These are phyloP conservation scores for Scutellaria galericulata DNA, from an alignment of 257 asterid species.

Conservation along the genomic window DNA sequence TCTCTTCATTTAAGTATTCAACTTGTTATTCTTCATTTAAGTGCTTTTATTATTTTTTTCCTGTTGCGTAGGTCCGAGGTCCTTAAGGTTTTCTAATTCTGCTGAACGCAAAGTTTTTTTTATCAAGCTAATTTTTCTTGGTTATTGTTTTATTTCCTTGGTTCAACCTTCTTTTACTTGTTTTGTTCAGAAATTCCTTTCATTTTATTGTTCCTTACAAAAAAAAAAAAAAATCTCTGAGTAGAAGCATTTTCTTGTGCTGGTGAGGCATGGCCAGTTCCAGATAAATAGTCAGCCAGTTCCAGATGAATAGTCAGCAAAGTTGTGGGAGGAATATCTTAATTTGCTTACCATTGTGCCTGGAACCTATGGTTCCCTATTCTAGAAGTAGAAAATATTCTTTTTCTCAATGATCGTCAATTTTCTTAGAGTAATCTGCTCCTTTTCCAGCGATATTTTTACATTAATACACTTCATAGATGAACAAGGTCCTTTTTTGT, in stretches of 20 bases:
- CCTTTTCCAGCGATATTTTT: background rate
- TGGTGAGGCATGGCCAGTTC: background rate
- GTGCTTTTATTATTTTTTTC: background rate
- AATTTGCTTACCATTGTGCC: background rate
- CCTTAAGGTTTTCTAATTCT: background rate
- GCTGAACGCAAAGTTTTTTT: slow-evolving; percentile 4
- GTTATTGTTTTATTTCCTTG: background rate
- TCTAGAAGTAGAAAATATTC: slow-evolving; percentile 18
- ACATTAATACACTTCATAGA: slow-evolving; percentile 14
- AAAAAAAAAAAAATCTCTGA: no score
- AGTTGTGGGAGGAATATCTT: background rate
- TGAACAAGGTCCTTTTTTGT: background rate
- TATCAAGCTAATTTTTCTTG: slow-evolving; percentile 11
- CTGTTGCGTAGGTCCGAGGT: background rate
- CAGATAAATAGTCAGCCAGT: background rate
- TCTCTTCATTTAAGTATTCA: slow-evolving; percentile 28
- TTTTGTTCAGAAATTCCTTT: slow-evolving; percentile 1
- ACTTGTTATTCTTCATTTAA: slow-evolving; percentile 15
- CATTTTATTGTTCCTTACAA: background rate
- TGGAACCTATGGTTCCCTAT: background rate
- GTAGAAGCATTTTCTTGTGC: background rate
- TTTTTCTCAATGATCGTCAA: background rate
- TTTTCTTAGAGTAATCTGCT: background rate
- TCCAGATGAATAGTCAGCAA: slow-evolving; percentile 3
- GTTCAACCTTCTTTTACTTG: background rate